Percentiles rank a stretch among this genome's conserved stretches.
Evolutionary conservation across 495 filamentous ascomycete genomes (phyloP).

Genomic region (Penicillium mononematosum): DNA sequence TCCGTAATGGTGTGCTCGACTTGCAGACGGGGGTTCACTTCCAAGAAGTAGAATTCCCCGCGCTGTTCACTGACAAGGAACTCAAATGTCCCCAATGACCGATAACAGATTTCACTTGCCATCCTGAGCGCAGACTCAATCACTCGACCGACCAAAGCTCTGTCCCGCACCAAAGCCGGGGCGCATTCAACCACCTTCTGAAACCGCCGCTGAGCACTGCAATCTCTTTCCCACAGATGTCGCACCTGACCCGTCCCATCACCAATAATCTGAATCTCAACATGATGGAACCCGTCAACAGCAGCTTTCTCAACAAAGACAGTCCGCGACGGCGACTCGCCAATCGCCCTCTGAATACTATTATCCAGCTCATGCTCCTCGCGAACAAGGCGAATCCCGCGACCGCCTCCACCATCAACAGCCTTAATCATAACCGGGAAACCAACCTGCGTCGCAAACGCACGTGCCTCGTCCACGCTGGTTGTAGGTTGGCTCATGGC

Average conservation of each 20-base stretch:
- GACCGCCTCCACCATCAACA: conserved; percentile 52
- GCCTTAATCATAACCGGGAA: conserved; percentile 61
- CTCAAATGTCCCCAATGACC: conserved; percentile 58
- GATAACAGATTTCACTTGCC: conserved; percentile 47
- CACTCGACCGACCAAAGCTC: conserved; percentile 38
- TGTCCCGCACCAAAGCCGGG: conserved; percentile 40
- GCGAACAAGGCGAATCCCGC: conserved; percentile 47
- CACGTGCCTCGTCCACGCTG: conserved; percentile 34
- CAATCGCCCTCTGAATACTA: conserved; percentile 44
- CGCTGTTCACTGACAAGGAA: conserved; percentile 59
- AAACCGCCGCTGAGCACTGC: conserved; percentile 57
- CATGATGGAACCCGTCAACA: conserved; percentile 51
- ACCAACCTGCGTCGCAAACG: conserved; percentile 45
- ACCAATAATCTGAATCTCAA: conserved; percentile 60
- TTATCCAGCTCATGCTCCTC: conserved; percentile 37
- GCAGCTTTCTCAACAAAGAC: conserved; percentile 56
- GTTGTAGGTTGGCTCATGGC: conserved; percentile 47
- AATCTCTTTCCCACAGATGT: conserved; percentile 58
- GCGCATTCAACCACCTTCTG: conserved; percentile 56
- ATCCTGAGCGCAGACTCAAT: conserved; percentile 45
- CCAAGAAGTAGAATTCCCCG: conserved; percentile 60
- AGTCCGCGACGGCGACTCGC: conserved; percentile 51
- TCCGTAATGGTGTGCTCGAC: conserved; percentile 58
- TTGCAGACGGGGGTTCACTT: conserved; percentile 63
- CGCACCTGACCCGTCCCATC: conserved; percentile 52